phyloP scores from a whole-genome alignment of 2,329 filamentous ascomycete species.

The Clarireedia paspali region DNA sequence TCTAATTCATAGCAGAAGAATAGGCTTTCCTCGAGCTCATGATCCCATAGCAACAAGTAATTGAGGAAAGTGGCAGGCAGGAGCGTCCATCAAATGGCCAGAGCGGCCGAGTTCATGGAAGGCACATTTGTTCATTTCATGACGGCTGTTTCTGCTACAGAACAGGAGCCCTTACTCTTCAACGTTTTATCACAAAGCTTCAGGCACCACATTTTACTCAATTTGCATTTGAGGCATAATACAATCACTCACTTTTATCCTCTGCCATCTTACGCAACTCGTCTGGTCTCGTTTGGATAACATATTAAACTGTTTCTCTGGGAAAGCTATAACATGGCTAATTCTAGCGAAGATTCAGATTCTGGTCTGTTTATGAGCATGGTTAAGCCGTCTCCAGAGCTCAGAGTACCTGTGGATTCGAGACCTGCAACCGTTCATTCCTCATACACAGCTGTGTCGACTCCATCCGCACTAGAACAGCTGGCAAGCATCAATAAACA shows the following conservation, averaged over 20 bases:
- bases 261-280: background rate
- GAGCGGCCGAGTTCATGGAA: background rate
- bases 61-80: slow-evolving; percentile 2
- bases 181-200: background rate
- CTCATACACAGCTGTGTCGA: no score
- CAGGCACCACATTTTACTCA: background rate
- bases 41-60: slow-evolving; percentile 6
- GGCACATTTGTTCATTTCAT: background rate
- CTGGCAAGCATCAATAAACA: no score
- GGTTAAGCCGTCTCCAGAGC: background rate
- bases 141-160: background rate
- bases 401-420: no score
- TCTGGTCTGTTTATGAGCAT: slow-evolving; percentile 2
- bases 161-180: no score
- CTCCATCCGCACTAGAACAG: no score
- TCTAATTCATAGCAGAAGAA: slow-evolving; percentile 7
- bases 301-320: background rate
- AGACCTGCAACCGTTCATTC: no score
- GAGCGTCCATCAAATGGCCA: background rate
- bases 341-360: slow-evolving; percentile 6
- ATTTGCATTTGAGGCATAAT: background rate
- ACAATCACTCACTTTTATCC: slow-evolving; percentile 4
- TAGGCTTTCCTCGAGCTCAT: slow-evolving; percentile 11
- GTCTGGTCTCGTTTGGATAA: slow-evolving; percentile 1
- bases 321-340: slow-evolving; percentile 1